phyloP scores from a whole-genome alignment of 2,329 filamentous ascomycete species.

The Macrophomina phaseolina region DNA sequence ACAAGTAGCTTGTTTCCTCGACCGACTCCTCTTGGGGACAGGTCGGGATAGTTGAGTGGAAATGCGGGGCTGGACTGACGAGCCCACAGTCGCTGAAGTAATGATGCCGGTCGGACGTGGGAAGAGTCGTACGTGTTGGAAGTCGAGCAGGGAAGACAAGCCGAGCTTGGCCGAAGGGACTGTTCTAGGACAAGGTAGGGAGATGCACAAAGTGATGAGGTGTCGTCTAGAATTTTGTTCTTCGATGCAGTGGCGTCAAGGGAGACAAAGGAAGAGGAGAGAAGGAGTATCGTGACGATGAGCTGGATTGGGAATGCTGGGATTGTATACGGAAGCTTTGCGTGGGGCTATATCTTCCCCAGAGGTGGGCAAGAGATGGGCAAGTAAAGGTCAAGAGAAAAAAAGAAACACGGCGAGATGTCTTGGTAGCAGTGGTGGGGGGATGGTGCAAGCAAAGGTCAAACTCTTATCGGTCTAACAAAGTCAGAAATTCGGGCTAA shows the following conservation, averaged over 20 bases:
- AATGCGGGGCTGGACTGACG: neutral
- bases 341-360: neutral
- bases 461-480: constrained; percentile 7
- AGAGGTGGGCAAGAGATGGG: neutral
- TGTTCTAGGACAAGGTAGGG: neutral
- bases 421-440: neutral
- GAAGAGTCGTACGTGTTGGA: neutral
- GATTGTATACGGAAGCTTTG: neutral
- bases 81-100: neutral
- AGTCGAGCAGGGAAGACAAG: neutral
- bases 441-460: constrained; percentile 10
- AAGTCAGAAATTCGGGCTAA: constrained; percentile 3
- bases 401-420: neutral
- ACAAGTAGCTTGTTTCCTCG: neutral
- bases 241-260: neutral
- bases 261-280: neutral
- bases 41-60: neutral
- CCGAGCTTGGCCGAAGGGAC: neutral
- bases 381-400: neutral
- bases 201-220: neutral
- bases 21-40: neutral
- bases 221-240: neutral
- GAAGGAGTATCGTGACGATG: neutral
- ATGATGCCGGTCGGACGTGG: neutral
- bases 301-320: neutral